Conservation (phyloP, 495 filamentous ascomycete genomes). For the Penicillium pancosmium region DNA sequence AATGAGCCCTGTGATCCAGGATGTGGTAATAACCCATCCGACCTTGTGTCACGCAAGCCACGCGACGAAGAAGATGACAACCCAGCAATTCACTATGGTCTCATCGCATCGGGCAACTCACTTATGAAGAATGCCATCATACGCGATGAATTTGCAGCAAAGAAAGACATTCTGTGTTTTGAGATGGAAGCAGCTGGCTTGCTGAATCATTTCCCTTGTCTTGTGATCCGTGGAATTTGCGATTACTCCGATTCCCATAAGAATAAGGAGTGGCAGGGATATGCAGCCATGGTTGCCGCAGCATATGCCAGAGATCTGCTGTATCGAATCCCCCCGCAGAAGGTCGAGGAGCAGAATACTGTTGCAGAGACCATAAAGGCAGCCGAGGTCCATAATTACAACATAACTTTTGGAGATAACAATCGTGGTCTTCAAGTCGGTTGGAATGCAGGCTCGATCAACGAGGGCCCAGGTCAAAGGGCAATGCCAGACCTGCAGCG, state of each 20-base stretch:
- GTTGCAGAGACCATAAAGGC: background rate
- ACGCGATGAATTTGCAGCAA: background rate
- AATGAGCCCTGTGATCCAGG: background rate
- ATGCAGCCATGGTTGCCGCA: constrained; percentile 30
- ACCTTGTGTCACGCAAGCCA: background rate
- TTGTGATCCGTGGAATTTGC: constrained; percentile 27
- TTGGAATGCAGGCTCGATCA: background rate
- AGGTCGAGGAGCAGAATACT: background rate
- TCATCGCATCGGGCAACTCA: constrained; percentile 7
- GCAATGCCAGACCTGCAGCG: no score
- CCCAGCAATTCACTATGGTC: constrained; percentile 1
- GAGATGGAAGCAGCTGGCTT: constrained; percentile 11
- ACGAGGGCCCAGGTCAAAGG: background rate
- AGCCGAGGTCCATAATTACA: background rate
- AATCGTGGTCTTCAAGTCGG: background rate
- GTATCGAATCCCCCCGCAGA: background rate
- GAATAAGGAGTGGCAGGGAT: constrained; percentile 30
- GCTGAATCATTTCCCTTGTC: constrained; percentile 9
- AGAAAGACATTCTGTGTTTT: constrained; percentile 4
- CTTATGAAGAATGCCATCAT: constrained; percentile 5
- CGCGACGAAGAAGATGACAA: background rate
- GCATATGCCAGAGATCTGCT: constrained; percentile 5
- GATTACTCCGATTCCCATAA: constrained; percentile 35
- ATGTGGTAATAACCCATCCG: background rate
- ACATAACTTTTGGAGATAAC: background rate